Percentiles rank a stretch among this genome's conserved stretches.
Evolutionary conservation across 176 grass and related monocot genomes (phyloP).

Genomic region (Triticum dicoccoides): DNA sequence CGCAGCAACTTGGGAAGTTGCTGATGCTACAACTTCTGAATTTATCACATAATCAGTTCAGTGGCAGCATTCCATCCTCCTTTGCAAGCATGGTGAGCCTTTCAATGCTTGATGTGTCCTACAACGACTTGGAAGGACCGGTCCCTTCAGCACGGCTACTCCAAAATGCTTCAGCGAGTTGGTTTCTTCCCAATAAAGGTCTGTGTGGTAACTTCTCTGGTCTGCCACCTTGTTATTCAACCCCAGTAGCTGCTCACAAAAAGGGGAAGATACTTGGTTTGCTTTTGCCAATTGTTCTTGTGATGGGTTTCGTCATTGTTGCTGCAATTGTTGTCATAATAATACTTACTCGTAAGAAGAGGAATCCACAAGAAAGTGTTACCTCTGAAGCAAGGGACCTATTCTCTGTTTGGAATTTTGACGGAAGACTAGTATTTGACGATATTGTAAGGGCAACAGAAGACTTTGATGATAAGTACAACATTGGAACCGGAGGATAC

Average conservation of each 20-base stretch:
- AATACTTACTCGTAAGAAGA: background rate
- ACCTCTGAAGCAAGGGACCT: background rate
- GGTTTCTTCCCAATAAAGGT: too few relatives aligned
- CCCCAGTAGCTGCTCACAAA: background rate
- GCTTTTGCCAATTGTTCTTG: background rate
- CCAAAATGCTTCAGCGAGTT: too few relatives aligned
- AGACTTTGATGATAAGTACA: too few relatives aligned
- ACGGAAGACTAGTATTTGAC: too few relatives aligned
- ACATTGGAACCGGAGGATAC: background rate
- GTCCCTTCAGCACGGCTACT: too few relatives aligned
- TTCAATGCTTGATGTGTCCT: constrained; percentile 24
- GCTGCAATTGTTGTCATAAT: background rate
- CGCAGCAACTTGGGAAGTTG: constrained; percentile 16
- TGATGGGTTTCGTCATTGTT: background rate
- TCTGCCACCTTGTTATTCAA: background rate
- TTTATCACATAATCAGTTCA: constrained; percentile 42
- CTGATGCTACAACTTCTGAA: constrained; percentile 30
- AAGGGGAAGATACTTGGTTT: background rate
- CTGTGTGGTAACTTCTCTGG: background rate
- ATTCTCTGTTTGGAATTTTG: too few relatives aligned
- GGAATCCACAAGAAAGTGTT: background rate
- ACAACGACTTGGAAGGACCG: constrained; percentile 16
- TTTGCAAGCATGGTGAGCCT: constrained; percentile 24
- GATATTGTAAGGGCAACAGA: too few relatives aligned
- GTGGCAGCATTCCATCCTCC: background rate